Evolutionary conservation across 139 green algal genomes (phyloP), one percentile per base, ranked within the genome.

Genomic region (Ettlia oleoabundans): DNA sequence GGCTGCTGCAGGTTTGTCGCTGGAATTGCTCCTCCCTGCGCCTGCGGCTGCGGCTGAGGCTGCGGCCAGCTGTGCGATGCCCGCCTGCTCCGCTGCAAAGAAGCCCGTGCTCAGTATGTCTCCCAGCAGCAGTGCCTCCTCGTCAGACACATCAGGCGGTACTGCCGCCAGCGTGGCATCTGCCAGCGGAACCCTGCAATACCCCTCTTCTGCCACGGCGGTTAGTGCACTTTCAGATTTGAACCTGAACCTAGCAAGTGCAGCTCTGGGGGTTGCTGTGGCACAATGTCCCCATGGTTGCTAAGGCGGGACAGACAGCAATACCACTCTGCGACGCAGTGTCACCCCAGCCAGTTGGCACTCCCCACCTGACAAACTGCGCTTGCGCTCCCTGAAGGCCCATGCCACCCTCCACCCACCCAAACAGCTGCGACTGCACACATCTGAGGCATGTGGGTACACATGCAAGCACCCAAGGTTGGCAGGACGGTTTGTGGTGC

Each of bases 341-440:
- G n/a, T n/a, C n/a, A n/a, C n/a, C n/a, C n/a, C n/a, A n/a, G n/a
- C 53, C 35, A 62, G 10, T 43, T 53, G 18, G 5, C 32, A 3
- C 61, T 35, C 26, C 64, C 35, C 32, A 72, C 79, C 65, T 61
- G 3, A 86, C 53, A 35, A 47, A 82, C 73, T 94, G 88, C 32
- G 90, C 92, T 76, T 95, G 92, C 4, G 82, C 86, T 26, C 92
- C 92, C 18, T 94, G 85, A 51, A 92, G 84, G 0, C 86, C 90
- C 15, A 51, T 35, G 30, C 86, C 80, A 37, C 87, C 41, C 26
- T 89, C 75, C 68, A 85, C 70, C 87, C 88, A 92, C 4, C 88
- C 88, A 82, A 92, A 92, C 28, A 90, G 76, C 40, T 86, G 78
- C 15, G 77, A 87, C 15, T 84, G 51, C 28, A 76, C 41, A 55